A percentile compares a stretch with the other conserved stretches of the same genome.
phyloP scores from a whole-genome alignment of 2,329 filamentous ascomycete genomes.

The Claviceps sorghi region DNA sequence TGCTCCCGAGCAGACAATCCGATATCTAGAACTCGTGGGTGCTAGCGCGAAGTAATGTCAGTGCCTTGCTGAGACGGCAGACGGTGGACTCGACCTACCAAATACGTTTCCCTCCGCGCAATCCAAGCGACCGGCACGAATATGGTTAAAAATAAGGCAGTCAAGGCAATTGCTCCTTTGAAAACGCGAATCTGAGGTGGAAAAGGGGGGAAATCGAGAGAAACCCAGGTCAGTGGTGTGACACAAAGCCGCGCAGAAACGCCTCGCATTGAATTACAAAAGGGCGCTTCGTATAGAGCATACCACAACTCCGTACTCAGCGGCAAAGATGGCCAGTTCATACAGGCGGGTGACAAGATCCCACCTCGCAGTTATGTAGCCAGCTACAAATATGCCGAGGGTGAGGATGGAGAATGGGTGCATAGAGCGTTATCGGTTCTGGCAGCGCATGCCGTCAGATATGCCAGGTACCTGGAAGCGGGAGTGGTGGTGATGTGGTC shows the following conservation, averaged over 20 bases:
- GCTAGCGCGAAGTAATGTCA: conserved; percentile 33
- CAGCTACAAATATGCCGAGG: conserved; percentile 96
- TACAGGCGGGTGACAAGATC: conserved; percentile 93
- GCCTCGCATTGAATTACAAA: not conserved
- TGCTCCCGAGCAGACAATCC: conserved; percentile 93
- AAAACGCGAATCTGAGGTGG: conserved; percentile 56
- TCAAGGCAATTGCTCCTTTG: conserved; percentile 72
- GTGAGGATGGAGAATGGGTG: conserved; percentile 95
- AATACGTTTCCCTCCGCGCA: conserved; percentile 61
- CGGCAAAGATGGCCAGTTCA: conserved; percentile 93
- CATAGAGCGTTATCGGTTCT: conserved; percentile 49
- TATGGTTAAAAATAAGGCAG: conserved; percentile 69
- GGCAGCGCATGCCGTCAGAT: conserved; percentile 28
- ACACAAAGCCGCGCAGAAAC: not conserved
- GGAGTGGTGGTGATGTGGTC: conserved; percentile 1
- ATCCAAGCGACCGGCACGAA: conserved; percentile 74
- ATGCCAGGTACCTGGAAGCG: not conserved
- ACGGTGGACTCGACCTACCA: conserved; percentile 41
- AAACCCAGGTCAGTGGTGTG: not conserved
- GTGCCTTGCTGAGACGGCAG: not conserved
- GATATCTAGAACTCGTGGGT: conserved; percentile 62
- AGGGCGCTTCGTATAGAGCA: conserved; percentile 3
- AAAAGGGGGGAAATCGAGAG: conserved; percentile 1
- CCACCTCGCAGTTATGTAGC: conserved; percentile 98
- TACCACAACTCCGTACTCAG: conserved; percentile 96